Percentiles rank a stretch among this genome's conserved stretches.
These are phyloP conservation scores for Mycena belliarum DNA, from an alignment of 768 basidiomycete species.

Conservation along the genomic window DNA sequence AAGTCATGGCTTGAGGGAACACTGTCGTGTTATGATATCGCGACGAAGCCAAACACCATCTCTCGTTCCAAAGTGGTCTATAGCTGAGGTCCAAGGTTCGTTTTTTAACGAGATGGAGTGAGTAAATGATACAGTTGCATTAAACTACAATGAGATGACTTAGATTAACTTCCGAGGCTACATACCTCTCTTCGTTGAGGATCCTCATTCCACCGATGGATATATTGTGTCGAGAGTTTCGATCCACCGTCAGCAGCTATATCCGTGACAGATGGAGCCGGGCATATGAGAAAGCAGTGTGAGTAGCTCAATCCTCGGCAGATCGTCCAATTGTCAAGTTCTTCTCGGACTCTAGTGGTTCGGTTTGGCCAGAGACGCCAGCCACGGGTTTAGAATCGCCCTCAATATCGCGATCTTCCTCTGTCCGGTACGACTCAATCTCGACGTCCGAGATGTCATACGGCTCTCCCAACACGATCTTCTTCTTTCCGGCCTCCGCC, in stretches of 20 bases:
- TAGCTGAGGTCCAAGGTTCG: too few relatives aligned
- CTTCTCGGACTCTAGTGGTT: neutral
- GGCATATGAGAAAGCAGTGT: neutral
- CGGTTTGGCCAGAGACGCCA: neutral
- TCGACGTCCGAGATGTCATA: conserved; percentile 14
- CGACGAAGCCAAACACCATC: neutral
- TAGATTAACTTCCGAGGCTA: conserved; percentile 7
- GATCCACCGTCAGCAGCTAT: too few relatives aligned
- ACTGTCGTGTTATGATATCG: neutral
- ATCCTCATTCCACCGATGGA: too few relatives aligned
- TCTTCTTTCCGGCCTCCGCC: conserved; percentile 12
- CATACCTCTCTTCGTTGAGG: too few relatives aligned
- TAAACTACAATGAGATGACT: conserved; percentile 6
- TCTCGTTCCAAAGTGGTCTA: neutral
- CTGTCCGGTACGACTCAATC: conserved; percentile 3
- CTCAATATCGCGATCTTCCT: conserved; percentile 11
- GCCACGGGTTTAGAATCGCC: neutral
- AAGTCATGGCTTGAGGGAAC: conserved; percentile 26
- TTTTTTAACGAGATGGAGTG: neutral
- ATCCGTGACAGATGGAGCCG: too few relatives aligned
- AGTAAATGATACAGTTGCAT: conserved; percentile 8
- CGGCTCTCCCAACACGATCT: conserved; percentile 18
- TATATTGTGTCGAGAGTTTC: too few relatives aligned
- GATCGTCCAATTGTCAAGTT: neutral
- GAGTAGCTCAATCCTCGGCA: neutral